Evolutionary conservation across 345 rosid genomes (phyloP).

Genomic region (Odontarrhena argentea): DNA sequence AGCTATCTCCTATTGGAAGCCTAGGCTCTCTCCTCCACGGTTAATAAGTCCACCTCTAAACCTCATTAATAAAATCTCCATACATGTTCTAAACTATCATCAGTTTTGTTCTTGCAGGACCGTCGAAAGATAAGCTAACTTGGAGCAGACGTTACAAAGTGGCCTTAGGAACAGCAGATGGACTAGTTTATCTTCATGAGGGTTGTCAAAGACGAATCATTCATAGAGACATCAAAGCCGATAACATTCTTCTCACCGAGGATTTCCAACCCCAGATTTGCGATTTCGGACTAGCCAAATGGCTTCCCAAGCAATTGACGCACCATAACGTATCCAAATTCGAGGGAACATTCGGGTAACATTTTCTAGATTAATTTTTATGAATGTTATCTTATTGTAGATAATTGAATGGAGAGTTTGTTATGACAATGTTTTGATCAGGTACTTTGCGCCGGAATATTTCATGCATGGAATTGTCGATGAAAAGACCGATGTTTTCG

Average conservation of each 20-base stretch:
- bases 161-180: slow-evolving; percentile 84
- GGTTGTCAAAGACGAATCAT: slow-evolving; percentile 80
- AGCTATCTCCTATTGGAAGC: slow-evolving; percentile 78
- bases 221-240: slow-evolving; percentile 94
- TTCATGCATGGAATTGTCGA: slow-evolving; percentile 92
- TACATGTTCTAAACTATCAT: not conserved
- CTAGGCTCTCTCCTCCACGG: slow-evolving; percentile 80
- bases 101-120: slow-evolving; percentile 39
- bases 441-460: slow-evolving; percentile 96
- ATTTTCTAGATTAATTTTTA: not conserved
- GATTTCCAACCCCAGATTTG: slow-evolving; percentile 94
- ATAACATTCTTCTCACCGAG: slow-evolving; percentile 85
- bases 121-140: slow-evolving; percentile 52
- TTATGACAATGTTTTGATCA: slow-evolving; percentile 35
- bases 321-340: slow-evolving; percentile 87
- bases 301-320: slow-evolving; percentile 86
- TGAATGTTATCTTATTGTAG: not conserved
- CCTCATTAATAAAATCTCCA: not conserved
- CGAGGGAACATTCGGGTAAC: slow-evolving; percentile 94
- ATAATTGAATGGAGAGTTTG: not conserved
- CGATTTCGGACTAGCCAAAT: slow-evolving; percentile 93
- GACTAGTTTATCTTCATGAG: slow-evolving; percentile 85
- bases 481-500: slow-evolving; percentile 89
- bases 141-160: slow-evolving; percentile 87
- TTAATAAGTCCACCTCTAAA: slow-evolving; percentile 33